phyloP scores from a whole-genome alignment of 2,329 filamentous ascomycete genomes.

The Cercospora sojina region DNA sequence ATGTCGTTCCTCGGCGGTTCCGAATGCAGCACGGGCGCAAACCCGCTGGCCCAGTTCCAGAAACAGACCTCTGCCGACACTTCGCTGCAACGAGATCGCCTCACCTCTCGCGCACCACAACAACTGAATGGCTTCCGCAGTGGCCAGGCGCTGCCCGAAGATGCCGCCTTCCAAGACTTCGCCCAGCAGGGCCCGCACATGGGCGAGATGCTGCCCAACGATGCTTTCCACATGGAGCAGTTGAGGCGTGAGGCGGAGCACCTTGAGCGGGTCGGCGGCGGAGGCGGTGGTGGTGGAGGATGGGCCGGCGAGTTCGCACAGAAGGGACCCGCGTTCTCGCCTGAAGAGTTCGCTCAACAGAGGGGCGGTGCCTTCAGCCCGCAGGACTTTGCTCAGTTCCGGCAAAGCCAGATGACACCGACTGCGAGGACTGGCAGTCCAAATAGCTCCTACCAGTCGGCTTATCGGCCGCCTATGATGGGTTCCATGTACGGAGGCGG shows the following conservation, averaged over 20 bases:
- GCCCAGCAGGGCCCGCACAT: conserved; percentile 72
- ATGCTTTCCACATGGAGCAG: conserved; percentile 66
- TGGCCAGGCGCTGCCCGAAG: conserved; percentile 31
- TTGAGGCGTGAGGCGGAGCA: conserved; percentile 64
- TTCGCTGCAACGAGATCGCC: conserved; percentile 84
- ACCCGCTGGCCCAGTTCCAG: conserved; percentile 94
- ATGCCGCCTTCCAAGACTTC: conserved; percentile 59
- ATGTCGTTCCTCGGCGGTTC: conserved; percentile 97
- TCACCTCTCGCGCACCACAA: conserved; percentile 44
- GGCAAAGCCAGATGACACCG: conserved; percentile 65
- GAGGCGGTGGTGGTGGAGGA: conserved; percentile 26
- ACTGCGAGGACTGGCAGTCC: conserved; percentile 62
- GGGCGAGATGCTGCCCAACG: conserved; percentile 52
- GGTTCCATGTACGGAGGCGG: conserved; percentile 51
- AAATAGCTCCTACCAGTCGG: conserved; percentile 40
- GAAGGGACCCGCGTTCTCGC: conserved; percentile 29
- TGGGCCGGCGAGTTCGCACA: conserved; percentile 39
- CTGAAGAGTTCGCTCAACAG: conserved; percentile 30
- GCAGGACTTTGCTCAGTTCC: conserved; percentile 85
- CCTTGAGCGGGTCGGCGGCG: conserved; percentile 29
- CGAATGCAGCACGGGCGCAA: conserved; percentile 94
- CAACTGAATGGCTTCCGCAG: conserved; percentile 37
- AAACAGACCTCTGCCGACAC: conserved; percentile 98
- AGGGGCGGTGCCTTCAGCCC: conserved; percentile 61
- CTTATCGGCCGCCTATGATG: conserved; percentile 60